Conservation (phyloP, 2,329 filamentous ascomycete species). For the Penicillium sp. region DNA sequence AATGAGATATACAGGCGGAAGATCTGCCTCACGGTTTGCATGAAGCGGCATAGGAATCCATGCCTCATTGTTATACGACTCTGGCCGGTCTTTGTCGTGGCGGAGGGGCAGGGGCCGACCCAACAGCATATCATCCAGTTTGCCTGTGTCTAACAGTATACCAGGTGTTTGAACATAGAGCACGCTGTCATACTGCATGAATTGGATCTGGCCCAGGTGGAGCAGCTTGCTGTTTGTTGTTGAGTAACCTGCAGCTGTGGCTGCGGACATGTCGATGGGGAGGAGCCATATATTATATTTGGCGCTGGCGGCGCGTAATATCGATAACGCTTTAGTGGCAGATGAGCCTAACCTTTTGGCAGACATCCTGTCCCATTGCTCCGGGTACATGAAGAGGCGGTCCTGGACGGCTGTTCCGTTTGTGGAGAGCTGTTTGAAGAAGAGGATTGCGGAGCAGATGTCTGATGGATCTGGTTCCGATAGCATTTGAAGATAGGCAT, state of each 20-base stretch:
- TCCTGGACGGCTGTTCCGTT: slow-evolving; percentile 39
- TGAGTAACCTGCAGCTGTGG: slow-evolving; percentile 33
- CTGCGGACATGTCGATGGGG: slow-evolving; percentile 42
- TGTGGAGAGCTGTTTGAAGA: slow-evolving; percentile 43
- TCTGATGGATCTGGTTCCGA: slow-evolving; percentile 44
- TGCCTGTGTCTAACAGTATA: slow-evolving; percentile 38
- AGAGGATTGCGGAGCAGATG: slow-evolving; percentile 47
- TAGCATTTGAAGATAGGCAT: slow-evolving; percentile 48
- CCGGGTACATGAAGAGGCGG: slow-evolving; percentile 49
- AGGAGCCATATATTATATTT: slow-evolving; percentile 44
- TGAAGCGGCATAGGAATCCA: slow-evolving; percentile 40
- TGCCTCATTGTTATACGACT: slow-evolving; percentile 41
- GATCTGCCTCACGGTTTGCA: slow-evolving; percentile 30
- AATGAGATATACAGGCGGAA: slow-evolving; percentile 40
- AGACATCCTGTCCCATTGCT: slow-evolving; percentile 44
- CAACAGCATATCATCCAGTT: slow-evolving; percentile 42
- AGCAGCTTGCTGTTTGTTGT: slow-evolving; percentile 40
- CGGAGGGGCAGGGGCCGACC: slow-evolving; percentile 35
- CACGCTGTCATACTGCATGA: slow-evolving; percentile 46
- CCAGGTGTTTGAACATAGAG: slow-evolving; percentile 47
- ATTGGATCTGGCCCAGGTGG: slow-evolving; percentile 40
- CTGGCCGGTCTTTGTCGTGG: slow-evolving; percentile 34
- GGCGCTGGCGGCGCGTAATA: slow-evolving; percentile 41
- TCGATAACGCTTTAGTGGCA: slow-evolving; percentile 36
- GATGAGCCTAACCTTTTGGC: slow-evolving; percentile 25